A percentile compares a stretch with the other conserved stretches of the same genome.
These are phyloP conservation scores for Penicillium glabrum DNA, from an alignment of 2,329 filamentous ascomycete species.

Conservation along the genomic window DNA sequence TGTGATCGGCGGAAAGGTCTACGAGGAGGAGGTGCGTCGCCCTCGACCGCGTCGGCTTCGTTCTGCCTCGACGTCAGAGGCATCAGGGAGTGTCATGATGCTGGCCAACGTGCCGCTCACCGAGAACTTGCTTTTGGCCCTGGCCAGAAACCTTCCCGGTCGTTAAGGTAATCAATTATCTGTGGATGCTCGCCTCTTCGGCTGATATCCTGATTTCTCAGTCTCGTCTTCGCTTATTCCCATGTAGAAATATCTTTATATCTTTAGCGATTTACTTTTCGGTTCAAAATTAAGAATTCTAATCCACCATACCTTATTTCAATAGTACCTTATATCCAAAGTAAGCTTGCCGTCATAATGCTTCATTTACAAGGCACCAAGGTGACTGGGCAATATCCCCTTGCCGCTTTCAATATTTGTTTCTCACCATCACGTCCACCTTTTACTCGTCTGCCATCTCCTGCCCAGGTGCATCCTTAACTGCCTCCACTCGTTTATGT, in stretches of 20 bases:
- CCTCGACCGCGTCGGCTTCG: background rate
- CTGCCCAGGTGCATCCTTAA: too few species aligned
- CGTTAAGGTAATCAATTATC: background rate
- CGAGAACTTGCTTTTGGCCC: background rate
- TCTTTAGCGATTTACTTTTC: background rate
- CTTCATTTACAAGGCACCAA: too few species aligned
- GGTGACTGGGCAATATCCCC: too few species aligned
- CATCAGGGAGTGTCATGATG: background rate
- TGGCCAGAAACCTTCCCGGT: background rate
- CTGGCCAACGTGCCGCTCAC: constrained; percentile 4
- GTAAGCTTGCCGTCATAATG: too few species aligned
- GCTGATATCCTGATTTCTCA: background rate
- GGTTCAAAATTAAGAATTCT: background rate
- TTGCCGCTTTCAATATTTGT: too few species aligned
- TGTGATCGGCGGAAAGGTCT: background rate
- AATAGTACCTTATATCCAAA: too few species aligned
- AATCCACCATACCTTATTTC: too few species aligned
- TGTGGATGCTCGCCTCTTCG: background rate
- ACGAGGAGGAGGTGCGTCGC: background rate
- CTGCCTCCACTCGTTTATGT: too few species aligned
- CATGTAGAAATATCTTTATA: background rate
- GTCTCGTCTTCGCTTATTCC: background rate
- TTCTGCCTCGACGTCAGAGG: background rate
- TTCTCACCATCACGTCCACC: too few species aligned
- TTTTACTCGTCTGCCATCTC: too few species aligned